Percentiles rank a stretch among this genome's conserved stretches.
Conservation (phyloP, 495 filamentous ascomycete genomes). For the Neurospora cerealis region DNA sequence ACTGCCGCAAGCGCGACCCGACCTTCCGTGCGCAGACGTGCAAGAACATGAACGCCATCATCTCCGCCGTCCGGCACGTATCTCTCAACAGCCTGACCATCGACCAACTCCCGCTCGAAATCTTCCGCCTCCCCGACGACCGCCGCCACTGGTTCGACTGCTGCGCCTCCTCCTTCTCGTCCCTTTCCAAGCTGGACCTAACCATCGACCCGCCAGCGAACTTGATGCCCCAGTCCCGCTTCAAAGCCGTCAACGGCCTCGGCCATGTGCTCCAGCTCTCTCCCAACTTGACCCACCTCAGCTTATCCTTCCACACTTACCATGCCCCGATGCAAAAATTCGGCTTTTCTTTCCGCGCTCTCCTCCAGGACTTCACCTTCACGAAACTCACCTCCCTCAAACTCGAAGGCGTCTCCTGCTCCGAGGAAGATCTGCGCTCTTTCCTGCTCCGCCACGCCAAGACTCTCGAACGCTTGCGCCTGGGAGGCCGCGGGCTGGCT, state of each 20-base stretch:
- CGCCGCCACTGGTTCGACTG: conserved; percentile 35
- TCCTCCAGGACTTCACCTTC: conserved; percentile 30
- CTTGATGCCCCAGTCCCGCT: conserved; percentile 24
- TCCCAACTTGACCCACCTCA: conserved; percentile 25
- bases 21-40: conserved; percentile 22
- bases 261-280: conserved; percentile 34
- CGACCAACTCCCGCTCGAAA: conserved; percentile 36
- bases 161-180: conserved; percentile 31
- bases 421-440: conserved; percentile 33
- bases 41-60: conserved; percentile 34
- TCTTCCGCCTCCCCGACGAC: conserved; percentile 28
- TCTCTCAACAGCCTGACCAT: conserved; percentile 30
- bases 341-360: conserved; percentile 26
- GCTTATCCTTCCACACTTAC: conserved; percentile 35
- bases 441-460: conserved; percentile 32
- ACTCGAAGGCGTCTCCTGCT: conserved; percentile 33
- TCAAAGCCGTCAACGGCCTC: conserved; percentile 33
- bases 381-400: conserved; percentile 30
- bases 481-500: conserved; percentile 35
- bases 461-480: conserved; percentile 31
- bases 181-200: conserved; percentile 27
- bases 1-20: conserved; percentile 31
- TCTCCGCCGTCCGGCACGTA: conserved; percentile 31
- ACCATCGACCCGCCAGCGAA: conserved; percentile 28
- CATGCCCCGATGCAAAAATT: conserved; percentile 32